Base-by-base conservation (phyloP, 1,139 yeast species). In the Candida anutae region DNA sequence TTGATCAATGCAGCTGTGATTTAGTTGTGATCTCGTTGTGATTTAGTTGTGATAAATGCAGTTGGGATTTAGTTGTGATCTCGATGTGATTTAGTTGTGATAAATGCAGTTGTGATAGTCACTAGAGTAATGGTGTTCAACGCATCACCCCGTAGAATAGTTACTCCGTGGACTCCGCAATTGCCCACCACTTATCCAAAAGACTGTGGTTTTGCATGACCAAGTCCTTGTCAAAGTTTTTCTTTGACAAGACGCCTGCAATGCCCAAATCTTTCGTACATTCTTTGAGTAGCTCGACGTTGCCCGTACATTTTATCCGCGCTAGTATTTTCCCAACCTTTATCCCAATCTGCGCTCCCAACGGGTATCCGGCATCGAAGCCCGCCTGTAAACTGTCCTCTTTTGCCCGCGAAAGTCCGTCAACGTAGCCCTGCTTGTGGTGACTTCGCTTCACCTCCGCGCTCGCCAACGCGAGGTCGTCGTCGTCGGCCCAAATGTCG, bases 371-470 rank as follows among this genome's bases (percentile, higher is more conserved):
- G 4, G 55, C 62, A 46, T 88, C 94, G 47, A 88, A 88, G 0
- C 95, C 96, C 5, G 55, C 46, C 44, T 88, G 97, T 15, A 87
- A 58, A 22, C 79, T 72, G 10, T 54, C 52, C 37, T 83, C 94
- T 42, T 83, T 79, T 3, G 85, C 73, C n/a, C 53, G 53, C 0
- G 83, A 62, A 5, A 87, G 50, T 0, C 97, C 97, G 36, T 82
- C 95, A 3, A 84, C 53, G 43, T 84, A 88, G 0, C 97, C 97
- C 35, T 80, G 79, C 39, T 83, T 83, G 14, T 65, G 66, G 46
- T 88, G 96, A n/a, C 65, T 67, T 24, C 93, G 58, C 37, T 72
- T 48, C 16, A 70, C 37, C 29, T 62, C 68, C 3, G 62, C 58
- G 13, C 62, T 51, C 5, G 60, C 37, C 2, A 46, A 40, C 14